A percentile compares a stretch with the other conserved stretches of the same genome.
Evolutionary conservation across 805 yeast genomes (phyloP).

Genomic region (Hanseniaspora nectarophila): DNA sequence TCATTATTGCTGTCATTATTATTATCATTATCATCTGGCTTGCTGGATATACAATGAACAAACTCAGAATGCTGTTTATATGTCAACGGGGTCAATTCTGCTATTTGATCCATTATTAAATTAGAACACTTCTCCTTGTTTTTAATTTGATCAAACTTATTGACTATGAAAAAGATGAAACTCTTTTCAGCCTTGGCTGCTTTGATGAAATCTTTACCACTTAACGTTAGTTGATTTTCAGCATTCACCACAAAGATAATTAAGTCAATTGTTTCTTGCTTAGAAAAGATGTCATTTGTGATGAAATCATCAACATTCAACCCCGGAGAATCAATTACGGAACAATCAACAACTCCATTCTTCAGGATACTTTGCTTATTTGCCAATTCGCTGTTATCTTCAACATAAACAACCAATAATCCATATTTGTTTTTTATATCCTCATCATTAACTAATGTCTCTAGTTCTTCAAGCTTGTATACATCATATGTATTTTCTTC

Average conservation of each 20-base stretch:
- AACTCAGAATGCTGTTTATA: constrained; percentile 79
- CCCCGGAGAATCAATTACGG: constrained; percentile 95
- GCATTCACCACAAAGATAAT: constrained; percentile 94
- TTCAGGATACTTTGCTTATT: constrained; percentile 57
- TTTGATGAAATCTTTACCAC: constrained; percentile 86
- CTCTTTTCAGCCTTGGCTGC: constrained; percentile 86
- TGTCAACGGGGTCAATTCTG: constrained; percentile 77
- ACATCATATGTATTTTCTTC: constrained; percentile 43
- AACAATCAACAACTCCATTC: constrained; percentile 86
- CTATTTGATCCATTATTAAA: constrained; percentile 73
- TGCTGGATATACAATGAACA: constrained; percentile 80
- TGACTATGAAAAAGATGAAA: constrained; percentile 85
- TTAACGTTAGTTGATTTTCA: constrained; percentile 86
- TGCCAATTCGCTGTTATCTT: constrained; percentile 38
- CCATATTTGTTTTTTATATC: constrained; percentile 59
- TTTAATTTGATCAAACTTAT: constrained; percentile 74
- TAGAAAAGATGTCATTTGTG: constrained; percentile 86
- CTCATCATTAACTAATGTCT: constrained; percentile 56
- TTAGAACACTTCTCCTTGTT: constrained; percentile 70
- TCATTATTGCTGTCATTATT: constrained; percentile 26
- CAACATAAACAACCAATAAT: constrained; percentile 66
- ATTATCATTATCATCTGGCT: constrained; percentile 30
- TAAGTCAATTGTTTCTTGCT: constrained; percentile 93
- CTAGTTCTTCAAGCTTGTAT: constrained; percentile 43
- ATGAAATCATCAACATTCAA: constrained; percentile 84